phyloP scores from a whole-genome alignment of 1,284 basidiomycete genomes.

The Sparassis latifolia region DNA sequence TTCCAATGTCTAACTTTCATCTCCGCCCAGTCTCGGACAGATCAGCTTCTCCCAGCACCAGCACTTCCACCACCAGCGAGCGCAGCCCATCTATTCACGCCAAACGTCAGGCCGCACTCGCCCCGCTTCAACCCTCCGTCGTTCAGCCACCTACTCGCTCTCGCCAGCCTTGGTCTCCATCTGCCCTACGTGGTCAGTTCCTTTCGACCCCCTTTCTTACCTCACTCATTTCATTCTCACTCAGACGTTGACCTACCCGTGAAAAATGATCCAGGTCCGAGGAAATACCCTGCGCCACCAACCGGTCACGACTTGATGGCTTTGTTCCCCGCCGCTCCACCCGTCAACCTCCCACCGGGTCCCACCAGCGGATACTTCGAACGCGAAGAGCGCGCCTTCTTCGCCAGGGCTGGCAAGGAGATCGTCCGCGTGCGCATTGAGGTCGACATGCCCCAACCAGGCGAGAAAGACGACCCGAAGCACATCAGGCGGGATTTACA shows the following conservation, averaged over 20 bases:
- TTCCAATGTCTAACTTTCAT: slow-evolving; percentile 16
- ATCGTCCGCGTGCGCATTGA: slow-evolving; percentile 66
- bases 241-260: slow-evolving; percentile 54
- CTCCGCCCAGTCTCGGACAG: slow-evolving; percentile 21
- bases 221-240: slow-evolving; percentile 8
- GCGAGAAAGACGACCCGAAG: slow-evolving; percentile 1
- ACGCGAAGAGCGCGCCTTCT: slow-evolving; percentile 67
- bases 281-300: slow-evolving; percentile 64
- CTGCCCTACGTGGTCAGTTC: slow-evolving; percentile 44
- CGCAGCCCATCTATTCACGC: slow-evolving; percentile 14
- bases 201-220: background rate
- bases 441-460: slow-evolving; percentile 35
- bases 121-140: slow-evolving; percentile 6
- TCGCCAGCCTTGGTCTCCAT: slow-evolving; percentile 21
- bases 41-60: slow-evolving; percentile 19
- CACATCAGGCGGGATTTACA: background rate
- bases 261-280: slow-evolving; percentile 35
- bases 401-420: slow-evolving; percentile 66
- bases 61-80: slow-evolving; percentile 22
- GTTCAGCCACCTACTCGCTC: slow-evolving; percentile 8
- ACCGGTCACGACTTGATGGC: slow-evolving; percentile 78
- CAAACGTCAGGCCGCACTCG: slow-evolving; percentile 9
- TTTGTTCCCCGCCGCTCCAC: slow-evolving; percentile 64
- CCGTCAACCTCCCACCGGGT: slow-evolving; percentile 44
- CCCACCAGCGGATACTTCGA: slow-evolving; percentile 66